phyloP scores from a whole-genome alignment of 768 basidiomycete genomes.

The Agrocybe praecox region DNA sequence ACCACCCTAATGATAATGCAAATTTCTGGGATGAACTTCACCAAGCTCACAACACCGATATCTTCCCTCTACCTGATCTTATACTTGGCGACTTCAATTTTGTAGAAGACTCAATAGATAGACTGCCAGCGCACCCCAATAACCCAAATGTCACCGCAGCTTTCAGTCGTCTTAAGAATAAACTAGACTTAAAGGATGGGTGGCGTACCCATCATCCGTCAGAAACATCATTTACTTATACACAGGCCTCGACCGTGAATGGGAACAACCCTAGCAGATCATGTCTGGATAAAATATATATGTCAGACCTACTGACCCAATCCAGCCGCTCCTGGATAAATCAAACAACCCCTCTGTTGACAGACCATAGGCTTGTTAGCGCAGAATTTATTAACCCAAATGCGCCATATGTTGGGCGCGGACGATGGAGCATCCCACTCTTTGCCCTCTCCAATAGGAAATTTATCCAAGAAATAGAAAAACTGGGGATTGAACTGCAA shows the following conservation, averaged over 20 bases:
- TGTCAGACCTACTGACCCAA: slow-evolving; percentile 8
- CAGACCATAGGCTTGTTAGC: slow-evolving; percentile 32
- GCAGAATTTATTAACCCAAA: slow-evolving; percentile 16
- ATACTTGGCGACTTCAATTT: slow-evolving; percentile 45
- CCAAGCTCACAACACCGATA: no score
- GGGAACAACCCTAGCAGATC: slow-evolving; percentile 16
- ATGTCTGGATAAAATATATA: slow-evolving; percentile 36
- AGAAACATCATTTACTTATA: slow-evolving; percentile 29
- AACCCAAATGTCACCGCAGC: background rate
- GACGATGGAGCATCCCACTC: slow-evolving; percentile 28
- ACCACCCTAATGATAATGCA: slow-evolving; percentile 10
- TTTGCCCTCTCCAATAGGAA: slow-evolving; percentile 23
- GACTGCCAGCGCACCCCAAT: slow-evolving; percentile 27
- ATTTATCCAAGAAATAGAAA: background rate
- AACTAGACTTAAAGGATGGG: slow-evolving; percentile 26
- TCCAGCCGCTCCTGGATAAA: slow-evolving; percentile 26
- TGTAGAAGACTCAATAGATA: slow-evolving; percentile 35
- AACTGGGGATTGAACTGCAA: background rate
- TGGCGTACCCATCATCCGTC: slow-evolving; percentile 30
- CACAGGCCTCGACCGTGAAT: slow-evolving; percentile 5
- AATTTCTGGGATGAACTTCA: slow-evolving; percentile 12
- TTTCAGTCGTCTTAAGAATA: slow-evolving; percentile 21
- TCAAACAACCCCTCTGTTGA: slow-evolving; percentile 10
- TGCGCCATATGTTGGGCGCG: slow-evolving; percentile 29
- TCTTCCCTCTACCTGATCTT: no score